Conservation (phyloP, 148 eudicot genomes). For the Polygonum aviculare region DNA sequence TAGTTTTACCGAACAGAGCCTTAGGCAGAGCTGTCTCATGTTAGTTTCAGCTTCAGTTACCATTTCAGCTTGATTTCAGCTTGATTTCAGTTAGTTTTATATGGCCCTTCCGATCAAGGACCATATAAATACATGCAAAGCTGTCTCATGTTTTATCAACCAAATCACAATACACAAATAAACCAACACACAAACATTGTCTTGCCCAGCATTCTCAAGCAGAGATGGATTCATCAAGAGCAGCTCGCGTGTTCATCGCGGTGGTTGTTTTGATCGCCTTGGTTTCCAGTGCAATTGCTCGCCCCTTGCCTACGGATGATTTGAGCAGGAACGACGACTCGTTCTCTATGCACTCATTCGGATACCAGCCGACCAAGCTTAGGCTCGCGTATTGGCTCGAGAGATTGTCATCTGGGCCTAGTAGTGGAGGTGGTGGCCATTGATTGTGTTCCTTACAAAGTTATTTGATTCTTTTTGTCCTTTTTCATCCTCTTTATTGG, state of each 20-base stretch:
- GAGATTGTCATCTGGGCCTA: background rate
- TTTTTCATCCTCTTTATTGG: no score
- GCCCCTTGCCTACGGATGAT: background rate
- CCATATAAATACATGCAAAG: constrained; percentile 1
- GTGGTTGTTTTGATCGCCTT: background rate
- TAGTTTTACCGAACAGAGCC: no score
- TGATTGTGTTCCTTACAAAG: background rate
- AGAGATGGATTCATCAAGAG: background rate
- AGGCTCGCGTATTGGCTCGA: constrained; percentile 2
- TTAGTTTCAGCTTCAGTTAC: no score
- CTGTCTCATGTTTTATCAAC: background rate
- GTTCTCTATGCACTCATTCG: background rate
- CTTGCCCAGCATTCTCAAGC: background rate
- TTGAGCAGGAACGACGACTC: background rate
- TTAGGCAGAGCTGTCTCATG: no score
- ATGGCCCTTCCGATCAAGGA: background rate
- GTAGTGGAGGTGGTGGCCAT: background rate
- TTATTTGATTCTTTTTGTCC: background rate
- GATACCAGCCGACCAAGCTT: background rate
- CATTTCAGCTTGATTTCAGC: no score
- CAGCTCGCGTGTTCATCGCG: background rate
- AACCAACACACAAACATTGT: background rate
- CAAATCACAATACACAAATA: background rate
- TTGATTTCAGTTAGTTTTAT: no score
- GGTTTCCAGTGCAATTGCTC: background rate